Evolutionary conservation across 371 early-diverging fungal genomes (phyloP).

Genomic region (Chytridium lagenaria): DNA sequence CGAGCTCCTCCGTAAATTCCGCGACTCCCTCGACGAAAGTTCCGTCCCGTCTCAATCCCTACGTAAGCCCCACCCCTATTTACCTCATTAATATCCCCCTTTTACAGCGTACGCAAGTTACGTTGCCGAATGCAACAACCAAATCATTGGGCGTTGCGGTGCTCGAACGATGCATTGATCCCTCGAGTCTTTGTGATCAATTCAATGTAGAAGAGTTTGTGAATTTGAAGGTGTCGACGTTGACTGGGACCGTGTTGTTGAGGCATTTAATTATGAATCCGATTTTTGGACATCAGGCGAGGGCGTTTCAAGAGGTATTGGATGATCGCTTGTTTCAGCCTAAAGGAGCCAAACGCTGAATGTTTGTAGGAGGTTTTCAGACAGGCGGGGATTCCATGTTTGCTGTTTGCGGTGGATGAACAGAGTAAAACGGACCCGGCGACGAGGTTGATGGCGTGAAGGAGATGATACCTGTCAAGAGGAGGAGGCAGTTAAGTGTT

Average conservation of each 20-base stretch:
- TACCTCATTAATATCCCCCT: background rate
- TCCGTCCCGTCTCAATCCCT: background rate
- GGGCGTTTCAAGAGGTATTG: constrained; percentile 49
- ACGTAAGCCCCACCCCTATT: background rate
- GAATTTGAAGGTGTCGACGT: constrained; percentile 15
- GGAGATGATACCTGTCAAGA: constrained; percentile 52
- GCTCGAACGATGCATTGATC: constrained; percentile 29
- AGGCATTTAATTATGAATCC: constrained; percentile 49
- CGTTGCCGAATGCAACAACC: constrained; percentile 33
- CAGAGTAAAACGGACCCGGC: constrained; percentile 38
- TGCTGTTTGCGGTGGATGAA: constrained; percentile 40
- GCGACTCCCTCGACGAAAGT: constrained; percentile 24
- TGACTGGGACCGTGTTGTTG: constrained; percentile 37
- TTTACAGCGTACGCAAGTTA: constrained; percentile 26
- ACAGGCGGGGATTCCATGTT: constrained; percentile 30
- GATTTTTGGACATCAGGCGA: constrained; percentile 43
- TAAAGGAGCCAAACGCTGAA: background rate
- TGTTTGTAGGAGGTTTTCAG: constrained; percentile 43
- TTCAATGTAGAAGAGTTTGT: constrained; percentile 48
- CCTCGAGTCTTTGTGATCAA: constrained; percentile 39
- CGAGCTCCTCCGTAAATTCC: constrained; percentile 30
- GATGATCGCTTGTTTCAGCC: background rate
- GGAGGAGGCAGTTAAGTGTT: constrained; percentile 47
- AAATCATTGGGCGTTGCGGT: constrained; percentile 38
- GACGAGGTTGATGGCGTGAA: constrained; percentile 36